Conservation (phyloP, 257 asterid species). For the Parsonsia alboflavescens region DNA sequence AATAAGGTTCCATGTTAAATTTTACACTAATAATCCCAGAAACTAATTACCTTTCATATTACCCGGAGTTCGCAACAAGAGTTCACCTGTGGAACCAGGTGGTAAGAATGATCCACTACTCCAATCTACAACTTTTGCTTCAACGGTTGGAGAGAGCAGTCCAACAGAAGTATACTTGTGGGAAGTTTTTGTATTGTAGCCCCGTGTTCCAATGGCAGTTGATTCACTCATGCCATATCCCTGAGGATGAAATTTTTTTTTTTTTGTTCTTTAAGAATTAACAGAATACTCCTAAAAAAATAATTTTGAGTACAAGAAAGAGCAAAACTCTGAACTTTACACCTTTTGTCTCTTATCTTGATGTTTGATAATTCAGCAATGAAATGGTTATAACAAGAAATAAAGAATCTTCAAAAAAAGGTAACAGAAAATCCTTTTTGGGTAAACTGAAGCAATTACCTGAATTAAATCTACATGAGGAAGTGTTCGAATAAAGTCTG, state of each 20-base stretch:
- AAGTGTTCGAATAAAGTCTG: slow-evolving; percentile 46
- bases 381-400: background rate
- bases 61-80: slow-evolving; percentile 74
- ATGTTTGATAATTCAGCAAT: background rate
- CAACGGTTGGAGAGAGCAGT: slow-evolving; percentile 55
- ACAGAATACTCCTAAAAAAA: background rate
- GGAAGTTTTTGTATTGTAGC: slow-evolving; percentile 40
- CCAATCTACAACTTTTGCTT: slow-evolving; percentile 77
- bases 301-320: background rate
- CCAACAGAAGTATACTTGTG: slow-evolving; percentile 60
- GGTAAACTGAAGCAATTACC: slow-evolving; percentile 29
- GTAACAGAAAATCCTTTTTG: background rate
- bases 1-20: too few relatives aligned
- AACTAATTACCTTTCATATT: slow-evolving; percentile 60
- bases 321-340: background rate
- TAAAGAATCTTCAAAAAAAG: background rate
- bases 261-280: too few relatives aligned
- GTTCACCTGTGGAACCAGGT: slow-evolving; percentile 74
- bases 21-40: background rate
- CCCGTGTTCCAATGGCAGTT: slow-evolving; percentile 66
- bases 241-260: slow-evolving; percentile 27
- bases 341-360: background rate
- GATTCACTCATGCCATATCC: slow-evolving; percentile 94
- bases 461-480: slow-evolving; percentile 77
- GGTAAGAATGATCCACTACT: slow-evolving; percentile 50